phyloP scores from a whole-genome alignment of 2,329 filamentous ascomycete genomes.

The Aspergillaceae sp. region DNA sequence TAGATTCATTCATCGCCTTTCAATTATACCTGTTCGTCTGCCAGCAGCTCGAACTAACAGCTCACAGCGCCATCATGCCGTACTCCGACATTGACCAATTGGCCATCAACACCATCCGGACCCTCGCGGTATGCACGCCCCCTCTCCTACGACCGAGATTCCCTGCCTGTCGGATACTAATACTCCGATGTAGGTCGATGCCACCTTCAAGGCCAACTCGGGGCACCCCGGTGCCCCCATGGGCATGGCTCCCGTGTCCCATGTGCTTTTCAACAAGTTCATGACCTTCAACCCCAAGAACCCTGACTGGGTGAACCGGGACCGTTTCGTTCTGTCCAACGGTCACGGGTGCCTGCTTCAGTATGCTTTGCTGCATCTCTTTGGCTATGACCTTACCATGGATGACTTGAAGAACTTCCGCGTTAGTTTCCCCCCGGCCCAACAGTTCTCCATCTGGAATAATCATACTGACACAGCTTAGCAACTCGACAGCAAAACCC shows the following conservation, averaged over 20 bases:
- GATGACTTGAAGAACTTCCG: conserved; percentile 96
- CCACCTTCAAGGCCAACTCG: conserved; percentile 89
- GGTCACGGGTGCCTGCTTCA: conserved; percentile 99
- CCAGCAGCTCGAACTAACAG: conserved; percentile 4
- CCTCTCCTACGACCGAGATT: conserved; percentile 20
- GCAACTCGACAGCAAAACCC: conserved; percentile 72
- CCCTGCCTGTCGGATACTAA: conserved; percentile 4
- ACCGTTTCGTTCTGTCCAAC: conserved; percentile 99
- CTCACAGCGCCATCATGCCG: conserved; percentile 57
- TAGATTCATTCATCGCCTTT: too few species aligned
- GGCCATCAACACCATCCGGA: conserved; percentile 96
- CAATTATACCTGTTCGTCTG: background rate
- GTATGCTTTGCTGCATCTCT: conserved; percentile 95
- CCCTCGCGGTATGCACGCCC: conserved; percentile 67
- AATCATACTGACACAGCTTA: conserved; percentile 19
- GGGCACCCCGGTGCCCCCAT: conserved; percentile 98
- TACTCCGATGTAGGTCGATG: conserved; percentile 58
- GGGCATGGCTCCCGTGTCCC: conserved; percentile 88
- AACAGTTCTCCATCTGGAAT: background rate
- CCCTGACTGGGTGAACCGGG: conserved; percentile 91
- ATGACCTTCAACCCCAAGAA: conserved; percentile 99
- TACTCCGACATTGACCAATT: conserved; percentile 81
- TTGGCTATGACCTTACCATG: conserved; percentile 76
- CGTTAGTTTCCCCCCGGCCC: conserved; percentile 49
- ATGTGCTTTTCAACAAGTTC: conserved; percentile 98